A percentile compares a stretch with the other conserved stretches of the same genome.
These are phyloP conservation scores for Alternaria atra DNA, from an alignment of 2,329 filamentous ascomycete genomes.

Conservation along the genomic window DNA sequence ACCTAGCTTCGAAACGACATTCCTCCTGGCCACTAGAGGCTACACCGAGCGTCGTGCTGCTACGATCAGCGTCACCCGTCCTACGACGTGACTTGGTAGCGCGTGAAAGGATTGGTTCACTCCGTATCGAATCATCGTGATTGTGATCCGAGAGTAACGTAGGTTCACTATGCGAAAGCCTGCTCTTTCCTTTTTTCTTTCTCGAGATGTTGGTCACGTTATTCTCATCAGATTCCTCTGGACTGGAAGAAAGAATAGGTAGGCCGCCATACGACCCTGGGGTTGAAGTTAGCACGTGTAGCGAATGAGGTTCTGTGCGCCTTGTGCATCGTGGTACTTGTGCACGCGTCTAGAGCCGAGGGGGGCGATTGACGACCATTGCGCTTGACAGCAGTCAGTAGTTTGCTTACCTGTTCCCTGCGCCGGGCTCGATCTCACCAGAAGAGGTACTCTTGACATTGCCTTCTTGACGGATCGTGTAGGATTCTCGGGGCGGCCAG, in stretches of 20 bases:
- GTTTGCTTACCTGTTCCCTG: conserved; percentile 59
- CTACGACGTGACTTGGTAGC: conserved; percentile 38
- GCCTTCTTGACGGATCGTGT: conserved; percentile 28
- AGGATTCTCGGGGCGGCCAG: conserved; percentile 23
- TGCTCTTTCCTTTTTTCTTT: conserved; percentile 47
- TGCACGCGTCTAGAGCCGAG: conserved; percentile 11
- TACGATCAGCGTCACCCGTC: conserved; percentile 33
- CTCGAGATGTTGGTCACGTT: conserved; percentile 37
- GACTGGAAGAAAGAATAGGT: conserved; percentile 55
- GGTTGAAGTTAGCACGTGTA: conserved; percentile 14
- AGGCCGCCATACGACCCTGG: conserved; percentile 67
- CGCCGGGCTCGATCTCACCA: conserved; percentile 68
- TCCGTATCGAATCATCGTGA: conserved; percentile 28
- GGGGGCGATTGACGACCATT: conserved; percentile 4
- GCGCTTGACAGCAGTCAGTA: conserved; percentile 10
- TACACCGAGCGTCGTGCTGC: conserved; percentile 37
- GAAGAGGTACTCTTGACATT: conserved; percentile 64
- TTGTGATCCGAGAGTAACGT: conserved; percentile 23
- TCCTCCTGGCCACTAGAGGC: conserved; percentile 40
- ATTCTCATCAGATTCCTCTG: conserved; percentile 47
- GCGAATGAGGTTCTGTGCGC: background rate
- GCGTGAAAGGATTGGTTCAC: conserved; percentile 28
- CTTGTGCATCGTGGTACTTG: conserved; percentile 15
- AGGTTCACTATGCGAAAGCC: conserved; percentile 40
- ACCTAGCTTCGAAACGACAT: conserved; percentile 43